A percentile compares a stretch with the other conserved stretches of the same genome.
Conservation (phyloP, 305 asterid genomes). For the Rubia peregrina region DNA sequence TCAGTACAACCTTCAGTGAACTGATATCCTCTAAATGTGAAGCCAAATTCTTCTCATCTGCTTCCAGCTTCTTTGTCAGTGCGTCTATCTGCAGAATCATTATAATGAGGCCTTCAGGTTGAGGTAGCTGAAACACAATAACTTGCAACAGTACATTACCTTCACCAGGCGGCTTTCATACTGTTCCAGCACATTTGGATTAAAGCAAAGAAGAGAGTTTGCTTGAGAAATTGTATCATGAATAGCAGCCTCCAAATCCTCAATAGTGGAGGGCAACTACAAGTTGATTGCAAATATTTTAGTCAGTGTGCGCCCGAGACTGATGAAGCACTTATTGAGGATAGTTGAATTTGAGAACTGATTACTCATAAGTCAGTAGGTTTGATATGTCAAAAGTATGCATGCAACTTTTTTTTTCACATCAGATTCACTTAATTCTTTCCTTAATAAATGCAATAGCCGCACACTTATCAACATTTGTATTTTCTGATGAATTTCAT, state of each 20-base stretch:
- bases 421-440: not conserved
- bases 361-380: not conserved
- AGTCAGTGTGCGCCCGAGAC: not conserved
- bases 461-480: not conserved
- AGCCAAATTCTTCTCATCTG: slow-evolving; percentile 52
- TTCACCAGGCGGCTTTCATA: slow-evolving; percentile 83
- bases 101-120: slow-evolving; percentile 14
- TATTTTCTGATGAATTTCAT: not conserved
- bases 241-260: slow-evolving; percentile 84
- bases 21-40: slow-evolving; percentile 47
- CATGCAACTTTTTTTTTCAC: not conserved
- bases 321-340: not conserved
- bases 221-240: slow-evolving; percentile 83
- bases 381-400: not conserved
- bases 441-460: not conserved
- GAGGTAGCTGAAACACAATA: slow-evolving; percentile 9
- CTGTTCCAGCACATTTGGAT: slow-evolving; percentile 82
- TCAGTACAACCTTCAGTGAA: slow-evolving; percentile 52
- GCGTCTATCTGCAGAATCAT: slow-evolving; percentile 57
- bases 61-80: slow-evolving; percentile 51
- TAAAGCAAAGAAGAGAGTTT: slow-evolving; percentile 79
- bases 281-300: slow-evolving; percentile 13
- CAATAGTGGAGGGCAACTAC: slow-evolving; percentile 95
- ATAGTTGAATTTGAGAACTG: not conserved
- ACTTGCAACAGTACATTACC: slow-evolving; percentile 29